These are phyloP conservation scores for Ceratocystis diversiconidia DNA, from an alignment of 2,329 filamentous ascomycete genomes.

Conservation along the genomic window DNA sequence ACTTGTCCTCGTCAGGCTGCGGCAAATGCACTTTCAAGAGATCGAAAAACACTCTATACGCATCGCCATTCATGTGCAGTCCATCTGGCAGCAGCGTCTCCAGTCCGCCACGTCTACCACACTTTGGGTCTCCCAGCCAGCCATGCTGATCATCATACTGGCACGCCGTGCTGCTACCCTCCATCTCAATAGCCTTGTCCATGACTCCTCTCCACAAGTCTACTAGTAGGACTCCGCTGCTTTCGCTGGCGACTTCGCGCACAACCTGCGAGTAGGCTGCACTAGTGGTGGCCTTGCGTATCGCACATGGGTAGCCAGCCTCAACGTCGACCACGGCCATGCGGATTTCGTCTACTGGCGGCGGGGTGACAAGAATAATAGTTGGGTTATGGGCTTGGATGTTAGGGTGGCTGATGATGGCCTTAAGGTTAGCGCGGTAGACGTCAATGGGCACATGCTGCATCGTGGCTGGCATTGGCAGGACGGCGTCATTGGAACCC, in stretches of 20 bases:
- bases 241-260: constrained; percentile 52
- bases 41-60: constrained; percentile 40
- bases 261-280: constrained; percentile 45
- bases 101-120: constrained; percentile 37
- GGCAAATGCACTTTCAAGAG: constrained; percentile 33
- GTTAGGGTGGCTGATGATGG: constrained; percentile 57
- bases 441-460: constrained; percentile 68
- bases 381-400: constrained; percentile 56
- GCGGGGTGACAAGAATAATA: constrained; percentile 67
- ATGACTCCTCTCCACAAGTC: constrained; percentile 74
- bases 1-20: constrained; percentile 28
- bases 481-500: constrained; percentile 77
- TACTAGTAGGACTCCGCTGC: constrained; percentile 53
- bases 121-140: constrained; percentile 36
- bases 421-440: constrained; percentile 58
- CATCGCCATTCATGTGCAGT: constrained; percentile 40
- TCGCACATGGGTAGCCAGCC: constrained; percentile 31
- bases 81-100: constrained; percentile 42
- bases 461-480: constrained; percentile 44
- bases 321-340: constrained; percentile 35
- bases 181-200: constrained; percentile 46
- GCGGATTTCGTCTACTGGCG: constrained; percentile 67
- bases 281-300: constrained; percentile 34
- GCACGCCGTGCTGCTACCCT: constrained; percentile 23
- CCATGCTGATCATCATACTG: constrained; percentile 37